Evolutionary conservation across 1,284 basidiomycete species (phyloP), one percentile per base, ranked within the genome.

Genomic region (Schizophyllum amplum): DNA sequence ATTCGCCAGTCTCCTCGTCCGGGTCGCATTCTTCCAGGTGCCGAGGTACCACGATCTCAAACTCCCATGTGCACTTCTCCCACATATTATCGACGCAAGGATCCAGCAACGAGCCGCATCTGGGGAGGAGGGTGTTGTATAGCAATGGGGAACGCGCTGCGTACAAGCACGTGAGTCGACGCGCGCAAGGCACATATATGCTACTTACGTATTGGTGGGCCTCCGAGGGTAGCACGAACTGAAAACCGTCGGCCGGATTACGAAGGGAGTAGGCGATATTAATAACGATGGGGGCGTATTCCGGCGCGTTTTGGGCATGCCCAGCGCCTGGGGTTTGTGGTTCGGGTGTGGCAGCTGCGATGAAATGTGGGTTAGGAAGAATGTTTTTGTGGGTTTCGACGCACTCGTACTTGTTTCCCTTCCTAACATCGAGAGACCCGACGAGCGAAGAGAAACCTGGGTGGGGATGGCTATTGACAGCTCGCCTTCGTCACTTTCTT

Each of bases 61-160:
- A 88, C 68, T 99, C 97, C 97, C 97, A 99, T 2, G 96, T 97
- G 66, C 92, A 98, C 66, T 93, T 87, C 71, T 98, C 96, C 92
- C 94, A 98, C 13, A 96, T 72, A 67, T 86, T 92, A 71, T 99
- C 97, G 13, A 98, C 74, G 65, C 97, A 99, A 4, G 97, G 97
- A 9, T 89, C 97, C 97, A 99, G 65, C 92, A 94, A 63, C 97
- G 80, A 6, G 96, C 93, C 11, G 92, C 83, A 67, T 97, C 93
- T 4, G 93, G 86, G 3, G 90, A 90, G 0, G 92, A 90, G 0
- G 94, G 87, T 2, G 88, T 90, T 2, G 94, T 94, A 67, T 90
- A 99, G 56, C 91, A 86, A 71, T 99, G 97, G 25, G 95, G 95
- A 58, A 93, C 84, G 64, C 92, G 87, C 91, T 94, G 63, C 0